Evolutionary conservation across 257 asterid genomes (phyloP).

Genomic region (Solanum lignicaule): DNA sequence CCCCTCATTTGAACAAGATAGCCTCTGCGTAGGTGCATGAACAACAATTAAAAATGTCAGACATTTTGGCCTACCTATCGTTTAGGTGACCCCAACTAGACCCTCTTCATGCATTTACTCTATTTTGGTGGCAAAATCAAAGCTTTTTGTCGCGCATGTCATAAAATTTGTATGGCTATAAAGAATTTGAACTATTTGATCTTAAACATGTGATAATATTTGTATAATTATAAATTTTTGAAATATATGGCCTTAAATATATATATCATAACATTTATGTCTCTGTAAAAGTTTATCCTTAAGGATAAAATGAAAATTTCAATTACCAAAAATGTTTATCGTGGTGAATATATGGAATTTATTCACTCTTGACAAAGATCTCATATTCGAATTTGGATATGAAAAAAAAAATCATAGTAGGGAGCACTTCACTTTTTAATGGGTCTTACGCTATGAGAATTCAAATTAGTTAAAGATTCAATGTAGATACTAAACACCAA

Average conservation of each 20-base stretch:
- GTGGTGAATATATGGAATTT: not conserved
- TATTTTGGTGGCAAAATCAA: not conserved
- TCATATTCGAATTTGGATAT: fast-evolving
- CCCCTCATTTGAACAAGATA: not conserved
- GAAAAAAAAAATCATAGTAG: not conserved
- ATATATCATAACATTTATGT: not conserved
- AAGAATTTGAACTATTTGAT: not conserved
- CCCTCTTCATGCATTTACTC: not conserved
- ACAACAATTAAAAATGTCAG: not conserved
- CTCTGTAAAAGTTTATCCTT: fast-evolving
- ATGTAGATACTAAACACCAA: not conserved
- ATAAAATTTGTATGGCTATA: not conserved
- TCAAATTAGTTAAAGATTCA: fast-evolving
- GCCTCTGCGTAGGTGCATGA: not conserved
- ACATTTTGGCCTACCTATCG: slow-evolving; percentile 3
- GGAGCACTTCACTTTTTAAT: not conserved
- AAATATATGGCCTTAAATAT: not conserved
- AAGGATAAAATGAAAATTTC: not conserved
- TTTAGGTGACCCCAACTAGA: slow-evolving; percentile 3
- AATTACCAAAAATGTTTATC: fast-evolving
- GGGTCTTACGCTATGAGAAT: not conserved
- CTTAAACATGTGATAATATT: not conserved
- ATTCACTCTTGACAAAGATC: not conserved
- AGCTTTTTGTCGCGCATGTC: not conserved
- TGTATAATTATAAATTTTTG: not conserved